A percentile compares a stretch with the other conserved stretches of the same genome.
These are phyloP conservation scores for Pythium coloratum DNA, from an alignment of 352 stramenopile species.

Conservation along the genomic window DNA sequence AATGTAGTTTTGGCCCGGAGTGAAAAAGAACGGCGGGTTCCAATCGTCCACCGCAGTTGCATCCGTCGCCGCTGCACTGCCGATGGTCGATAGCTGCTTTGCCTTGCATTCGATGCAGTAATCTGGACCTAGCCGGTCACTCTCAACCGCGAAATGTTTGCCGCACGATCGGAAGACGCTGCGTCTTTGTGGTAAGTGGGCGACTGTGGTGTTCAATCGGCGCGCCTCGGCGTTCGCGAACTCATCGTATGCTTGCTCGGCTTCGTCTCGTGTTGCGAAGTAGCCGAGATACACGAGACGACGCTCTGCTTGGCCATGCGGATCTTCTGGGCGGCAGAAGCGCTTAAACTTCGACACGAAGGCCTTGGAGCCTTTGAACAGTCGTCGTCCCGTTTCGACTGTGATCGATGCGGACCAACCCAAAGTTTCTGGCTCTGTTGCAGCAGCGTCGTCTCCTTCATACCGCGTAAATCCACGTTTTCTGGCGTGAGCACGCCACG, in stretches of 20 bases:
- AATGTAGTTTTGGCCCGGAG: constrained; percentile 66
- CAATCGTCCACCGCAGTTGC: constrained; percentile 38
- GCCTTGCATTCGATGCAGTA: constrained; percentile 80
- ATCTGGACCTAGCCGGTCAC: constrained; percentile 57
- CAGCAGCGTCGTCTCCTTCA: constrained; percentile 27
- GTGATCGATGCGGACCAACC: constrained; percentile 77
- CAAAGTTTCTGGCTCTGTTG: constrained; percentile 24
- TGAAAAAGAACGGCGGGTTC: constrained; percentile 68
- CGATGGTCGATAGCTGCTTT: constrained; percentile 45
- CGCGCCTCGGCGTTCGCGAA: constrained; percentile 58
- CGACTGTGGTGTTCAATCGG: constrained; percentile 60
- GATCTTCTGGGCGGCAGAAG: constrained; percentile 63
- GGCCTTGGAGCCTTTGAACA: constrained; percentile 70
- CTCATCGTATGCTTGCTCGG: constrained; percentile 70
- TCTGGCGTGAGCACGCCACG: constrained; percentile 54
- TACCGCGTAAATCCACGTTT: constrained; percentile 51
- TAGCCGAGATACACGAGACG: constrained; percentile 74
- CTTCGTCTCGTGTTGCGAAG: constrained; percentile 62
- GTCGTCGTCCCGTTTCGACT: constrained; percentile 53
- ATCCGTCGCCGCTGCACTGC: not conserved
- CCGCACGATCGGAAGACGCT: constrained; percentile 77
- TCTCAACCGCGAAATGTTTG: constrained; percentile 82
- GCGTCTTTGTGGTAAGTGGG: constrained; percentile 51
- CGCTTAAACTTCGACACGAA: constrained; percentile 75
- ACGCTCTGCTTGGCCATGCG: constrained; percentile 49